Percentiles rank a stretch among this genome's conserved stretches.
These are phyloP conservation scores for Exophiala aquamarina DNA, from an alignment of 2,329 filamentous ascomycete genomes.

Conservation along the genomic window DNA sequence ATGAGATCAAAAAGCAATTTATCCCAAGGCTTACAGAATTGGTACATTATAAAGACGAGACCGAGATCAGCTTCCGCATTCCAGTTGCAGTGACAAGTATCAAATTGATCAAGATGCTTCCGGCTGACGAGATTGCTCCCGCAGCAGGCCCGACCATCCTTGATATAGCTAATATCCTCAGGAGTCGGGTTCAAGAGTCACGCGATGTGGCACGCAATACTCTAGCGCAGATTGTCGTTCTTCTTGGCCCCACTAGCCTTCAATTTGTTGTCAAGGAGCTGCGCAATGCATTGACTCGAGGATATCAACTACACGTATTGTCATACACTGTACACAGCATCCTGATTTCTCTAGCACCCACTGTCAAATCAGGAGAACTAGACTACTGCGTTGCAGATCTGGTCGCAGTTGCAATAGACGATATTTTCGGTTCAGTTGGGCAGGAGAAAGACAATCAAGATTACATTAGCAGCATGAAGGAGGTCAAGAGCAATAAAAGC, in stretches of 20 bases:
- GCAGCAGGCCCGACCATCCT: conserved; percentile 81
- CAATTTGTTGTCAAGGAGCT: conserved; percentile 93
- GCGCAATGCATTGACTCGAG: conserved; percentile 74
- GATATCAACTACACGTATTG: conserved; percentile 91
- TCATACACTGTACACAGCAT: conserved; percentile 95
- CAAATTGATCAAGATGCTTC: conserved; percentile 80
- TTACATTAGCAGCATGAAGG: conserved; percentile 93
- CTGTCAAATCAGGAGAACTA: conserved; percentile 76
- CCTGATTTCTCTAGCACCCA: conserved; percentile 70
- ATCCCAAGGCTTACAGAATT: conserved; percentile 79
- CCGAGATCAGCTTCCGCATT: conserved; percentile 87
- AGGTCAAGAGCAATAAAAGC: conserved; percentile 97
- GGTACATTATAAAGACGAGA: conserved; percentile 91
- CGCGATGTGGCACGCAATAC: conserved; percentile 90
- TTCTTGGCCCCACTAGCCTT: conserved; percentile 80
- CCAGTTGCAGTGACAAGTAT: conserved; percentile 86
- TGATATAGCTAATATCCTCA: conserved; percentile 88
- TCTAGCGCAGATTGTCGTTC: conserved; percentile 74
- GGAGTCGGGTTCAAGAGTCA: conserved; percentile 83
- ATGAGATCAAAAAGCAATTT: conserved; percentile 72
- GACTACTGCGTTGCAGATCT: conserved; percentile 83
- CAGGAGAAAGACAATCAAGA: conserved; percentile 97
- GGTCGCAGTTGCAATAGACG: conserved; percentile 88
- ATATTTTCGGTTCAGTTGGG: conserved; percentile 88
- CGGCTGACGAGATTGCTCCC: conserved; percentile 68